phyloP scores from a whole-genome alignment of 1,284 basidiomycete genomes.

The Kwoniella shivajii region DNA sequence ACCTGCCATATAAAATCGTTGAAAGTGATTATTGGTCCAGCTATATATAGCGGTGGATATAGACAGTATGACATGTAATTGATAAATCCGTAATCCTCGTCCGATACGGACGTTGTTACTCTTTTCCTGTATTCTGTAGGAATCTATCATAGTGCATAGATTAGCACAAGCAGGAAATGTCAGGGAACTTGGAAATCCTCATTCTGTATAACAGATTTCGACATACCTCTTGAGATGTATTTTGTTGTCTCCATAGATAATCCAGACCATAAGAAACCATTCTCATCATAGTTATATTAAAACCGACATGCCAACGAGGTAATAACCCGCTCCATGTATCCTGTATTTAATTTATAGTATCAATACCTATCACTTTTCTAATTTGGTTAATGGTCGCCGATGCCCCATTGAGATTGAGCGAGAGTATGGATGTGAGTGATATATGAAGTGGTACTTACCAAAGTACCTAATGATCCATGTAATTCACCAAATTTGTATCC shows the following conservation, averaged over 20 bases:
- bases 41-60: constrained; percentile 93
- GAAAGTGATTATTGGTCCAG: constrained; percentile 94
- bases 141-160: constrained; percentile 1
- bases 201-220: neutral
- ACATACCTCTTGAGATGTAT: neutral
- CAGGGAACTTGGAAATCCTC: no score
- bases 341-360: constrained; percentile 58
- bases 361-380: neutral
- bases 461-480: constrained; percentile 60
- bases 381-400: no score
- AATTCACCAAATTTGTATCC: constrained; percentile 73
- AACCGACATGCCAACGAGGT: constrained; percentile 90
- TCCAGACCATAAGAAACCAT: constrained; percentile 92
- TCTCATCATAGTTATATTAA: constrained; percentile 96
- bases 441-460: constrained; percentile 57
- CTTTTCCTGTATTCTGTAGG: constrained; percentile 58
- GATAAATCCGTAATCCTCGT: constrained; percentile 60
- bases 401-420: neutral
- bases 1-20: constrained; percentile 95
- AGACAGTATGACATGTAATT: constrained; percentile 75
- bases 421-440: neutral
- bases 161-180: neutral
- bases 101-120: constrained; percentile 56
- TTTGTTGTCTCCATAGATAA: constrained; percentile 69
- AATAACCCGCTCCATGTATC: constrained; percentile 66